phyloP scores from a whole-genome alignment of 345 rosid genomes.

The Psidium friedrichsthalianum region DNA sequence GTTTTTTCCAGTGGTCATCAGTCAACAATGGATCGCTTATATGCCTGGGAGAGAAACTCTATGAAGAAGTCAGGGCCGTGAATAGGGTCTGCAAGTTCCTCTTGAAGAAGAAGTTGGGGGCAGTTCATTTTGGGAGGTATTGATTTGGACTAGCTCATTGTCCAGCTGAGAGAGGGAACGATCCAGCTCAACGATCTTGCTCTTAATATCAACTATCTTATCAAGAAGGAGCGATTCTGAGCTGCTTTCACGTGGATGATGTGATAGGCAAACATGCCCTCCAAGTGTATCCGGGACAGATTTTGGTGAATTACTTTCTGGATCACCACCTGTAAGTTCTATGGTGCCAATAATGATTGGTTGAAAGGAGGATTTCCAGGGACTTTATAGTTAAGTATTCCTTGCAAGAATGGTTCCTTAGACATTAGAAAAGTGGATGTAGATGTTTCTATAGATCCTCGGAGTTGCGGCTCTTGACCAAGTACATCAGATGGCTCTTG shows the following conservation, averaged over 20 bases:
- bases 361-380: constrained; percentile 71
- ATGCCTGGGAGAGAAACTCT: constrained; percentile 96
- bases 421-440: constrained; percentile 22
- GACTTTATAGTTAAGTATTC: constrained; percentile 61
- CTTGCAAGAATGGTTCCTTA: constrained; percentile 85
- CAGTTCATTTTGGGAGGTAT: too few species aligned
- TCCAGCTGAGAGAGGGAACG: too few species aligned
- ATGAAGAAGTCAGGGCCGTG: constrained; percentile 87
- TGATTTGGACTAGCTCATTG: too few species aligned
- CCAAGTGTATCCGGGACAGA: too few species aligned
- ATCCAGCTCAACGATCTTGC: too few species aligned
- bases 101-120: too few species aligned
- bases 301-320: constrained; percentile 7
- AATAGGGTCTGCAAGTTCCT: too few species aligned
- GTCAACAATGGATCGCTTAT: constrained; percentile 71
- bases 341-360: constrained; percentile 49
- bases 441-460: constrained; percentile 62
- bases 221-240: too few species aligned
- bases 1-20: constrained; percentile 65
- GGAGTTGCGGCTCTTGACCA: constrained; percentile 55
- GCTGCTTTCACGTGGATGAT: too few species aligned
- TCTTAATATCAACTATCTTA: too few species aligned
- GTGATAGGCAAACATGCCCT: too few species aligned
- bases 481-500: constrained; percentile 50
- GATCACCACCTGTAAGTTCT: constrained; percentile 9